Evolutionary conservation across 2,329 filamentous ascomycete species (phyloP).

Genomic region (Tolypocladium guangdongense): DNA sequence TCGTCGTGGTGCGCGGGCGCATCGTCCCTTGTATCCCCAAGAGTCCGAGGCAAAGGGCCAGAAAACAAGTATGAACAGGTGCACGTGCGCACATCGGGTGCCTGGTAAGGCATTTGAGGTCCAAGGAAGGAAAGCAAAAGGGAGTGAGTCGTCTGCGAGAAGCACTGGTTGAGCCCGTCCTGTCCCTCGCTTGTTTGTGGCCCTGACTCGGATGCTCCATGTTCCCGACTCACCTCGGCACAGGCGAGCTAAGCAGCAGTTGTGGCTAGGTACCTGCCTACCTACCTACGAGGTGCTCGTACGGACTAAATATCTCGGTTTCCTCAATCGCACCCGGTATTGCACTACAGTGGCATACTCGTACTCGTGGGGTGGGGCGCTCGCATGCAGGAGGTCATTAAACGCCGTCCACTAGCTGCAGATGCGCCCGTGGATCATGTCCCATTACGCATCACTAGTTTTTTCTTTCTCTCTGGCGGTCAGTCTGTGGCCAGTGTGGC

Average conservation of each 20-base stretch:
- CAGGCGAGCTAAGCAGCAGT: neutral
- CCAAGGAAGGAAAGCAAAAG: neutral
- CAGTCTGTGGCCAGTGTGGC: neutral
- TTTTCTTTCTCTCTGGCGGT: neutral
- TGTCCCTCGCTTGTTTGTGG: neutral
- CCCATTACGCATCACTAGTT: too few relatives aligned
- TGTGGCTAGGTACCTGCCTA: too few relatives aligned
- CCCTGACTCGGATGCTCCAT: neutral
- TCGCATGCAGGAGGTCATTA: conserved; percentile 6
- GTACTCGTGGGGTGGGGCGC: too few relatives aligned
- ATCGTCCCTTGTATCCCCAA: too few relatives aligned
- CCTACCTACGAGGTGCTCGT: too few relatives aligned
- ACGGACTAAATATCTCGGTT: too few relatives aligned
- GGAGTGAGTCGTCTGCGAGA: neutral
- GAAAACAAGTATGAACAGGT: too few relatives aligned
- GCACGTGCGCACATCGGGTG: neutral
- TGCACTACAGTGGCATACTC: neutral
- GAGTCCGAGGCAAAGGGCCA: too few relatives aligned
- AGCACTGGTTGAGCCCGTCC: neutral
- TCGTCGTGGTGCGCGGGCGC: too few relatives aligned
- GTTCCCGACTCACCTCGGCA: too few relatives aligned
- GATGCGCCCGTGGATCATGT: neutral
- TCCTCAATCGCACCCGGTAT: too few relatives aligned
- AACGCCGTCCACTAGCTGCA: conserved; percentile 5
- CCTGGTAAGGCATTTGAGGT: neutral